A percentile compares a stretch with the other conserved stretches of the same genome.
Conservation (phyloP, 345 rosid species). For the Turritis glabra region DNA sequence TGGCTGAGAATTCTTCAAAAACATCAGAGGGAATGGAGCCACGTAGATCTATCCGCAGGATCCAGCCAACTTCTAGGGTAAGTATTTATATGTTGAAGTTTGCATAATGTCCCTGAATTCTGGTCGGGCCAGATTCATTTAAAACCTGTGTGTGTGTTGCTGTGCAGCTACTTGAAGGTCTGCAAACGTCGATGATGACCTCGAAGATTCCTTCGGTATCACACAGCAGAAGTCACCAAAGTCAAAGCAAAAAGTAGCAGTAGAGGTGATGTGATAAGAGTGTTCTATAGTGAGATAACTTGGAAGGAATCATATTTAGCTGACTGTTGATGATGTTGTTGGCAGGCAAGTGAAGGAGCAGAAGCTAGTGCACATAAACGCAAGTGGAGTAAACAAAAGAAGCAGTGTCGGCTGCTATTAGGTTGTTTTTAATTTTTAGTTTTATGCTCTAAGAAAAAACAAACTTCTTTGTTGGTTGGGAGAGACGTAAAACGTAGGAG, state of each 20-base stretch:
- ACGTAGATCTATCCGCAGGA: constrained; percentile 90
- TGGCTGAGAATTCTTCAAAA: constrained; percentile 45
- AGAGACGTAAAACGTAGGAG: constrained; percentile 6
- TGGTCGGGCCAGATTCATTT: neutral
- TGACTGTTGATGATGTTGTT: constrained; percentile 17
- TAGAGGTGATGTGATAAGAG: constrained; percentile 42
- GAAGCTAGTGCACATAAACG: constrained; percentile 38
- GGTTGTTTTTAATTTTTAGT: constrained; percentile 26
- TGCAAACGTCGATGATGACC: constrained; percentile 83
- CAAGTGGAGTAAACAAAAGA: constrained; percentile 8
- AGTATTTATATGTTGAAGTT: constrained; percentile 31
- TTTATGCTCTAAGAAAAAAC: neutral
- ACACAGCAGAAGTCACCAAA: constrained; percentile 69
- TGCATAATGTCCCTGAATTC: constrained; percentile 2
- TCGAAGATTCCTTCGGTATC: constrained; percentile 74
- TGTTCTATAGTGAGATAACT: neutral
- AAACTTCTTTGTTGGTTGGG: constrained; percentile 24
- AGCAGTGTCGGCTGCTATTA: constrained; percentile 26
- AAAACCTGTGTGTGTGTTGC: constrained; percentile 12
- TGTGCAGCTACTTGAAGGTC: constrained; percentile 84
- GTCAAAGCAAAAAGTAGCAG: constrained; percentile 45
- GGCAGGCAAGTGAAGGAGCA: constrained; percentile 62
- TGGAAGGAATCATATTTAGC: neutral
- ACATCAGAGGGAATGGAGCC: constrained; percentile 60
- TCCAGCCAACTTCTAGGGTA: constrained; percentile 98